Conservation (phyloP, 257 asterid genomes). For the Knoxia roxburghii region DNA sequence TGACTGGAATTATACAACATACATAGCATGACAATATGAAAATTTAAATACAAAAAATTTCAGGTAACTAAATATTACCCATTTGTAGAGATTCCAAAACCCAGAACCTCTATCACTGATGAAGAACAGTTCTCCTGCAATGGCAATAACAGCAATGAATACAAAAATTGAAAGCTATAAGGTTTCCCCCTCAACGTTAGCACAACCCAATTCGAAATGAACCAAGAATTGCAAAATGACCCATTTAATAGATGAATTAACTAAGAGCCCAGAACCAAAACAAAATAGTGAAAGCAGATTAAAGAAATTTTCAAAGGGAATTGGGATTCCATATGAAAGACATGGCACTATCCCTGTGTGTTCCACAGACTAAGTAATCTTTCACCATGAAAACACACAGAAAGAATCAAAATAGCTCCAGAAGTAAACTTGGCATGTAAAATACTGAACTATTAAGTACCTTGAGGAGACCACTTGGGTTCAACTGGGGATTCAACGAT, state of each 20-base stretch:
- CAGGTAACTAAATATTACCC: constrained; percentile 59
- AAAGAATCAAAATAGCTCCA: too few species aligned
- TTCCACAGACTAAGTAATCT: not conserved
- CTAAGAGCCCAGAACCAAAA: not conserved
- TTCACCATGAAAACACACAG: too few species aligned
- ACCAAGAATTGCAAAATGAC: not conserved
- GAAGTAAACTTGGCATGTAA: too few species aligned
- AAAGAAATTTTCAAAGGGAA: not conserved
- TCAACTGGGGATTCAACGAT: constrained; percentile 84
- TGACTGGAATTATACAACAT: not conserved
- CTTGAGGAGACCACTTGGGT: constrained; percentile 98
- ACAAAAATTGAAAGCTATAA: not conserved
- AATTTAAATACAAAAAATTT: not conserved
- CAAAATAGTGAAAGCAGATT: too few species aligned
- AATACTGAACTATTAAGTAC: constrained; percentile 28
- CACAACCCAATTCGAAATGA: not conserved
- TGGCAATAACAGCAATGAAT: constrained; percentile 17
- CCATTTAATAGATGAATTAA: not conserved
- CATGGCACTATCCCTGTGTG: not conserved
- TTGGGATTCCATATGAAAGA: not conserved
- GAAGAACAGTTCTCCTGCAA: constrained; percentile 89
- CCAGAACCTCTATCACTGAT: constrained; percentile 82
- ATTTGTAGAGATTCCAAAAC: constrained; percentile 91
- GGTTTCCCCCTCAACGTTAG: not conserved
- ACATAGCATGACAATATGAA: not conserved